Percentiles rank a stretch among this genome's conserved stretches.
Conservation (phyloP, 257 asterid species). For the Forsythia viridissima region DNA sequence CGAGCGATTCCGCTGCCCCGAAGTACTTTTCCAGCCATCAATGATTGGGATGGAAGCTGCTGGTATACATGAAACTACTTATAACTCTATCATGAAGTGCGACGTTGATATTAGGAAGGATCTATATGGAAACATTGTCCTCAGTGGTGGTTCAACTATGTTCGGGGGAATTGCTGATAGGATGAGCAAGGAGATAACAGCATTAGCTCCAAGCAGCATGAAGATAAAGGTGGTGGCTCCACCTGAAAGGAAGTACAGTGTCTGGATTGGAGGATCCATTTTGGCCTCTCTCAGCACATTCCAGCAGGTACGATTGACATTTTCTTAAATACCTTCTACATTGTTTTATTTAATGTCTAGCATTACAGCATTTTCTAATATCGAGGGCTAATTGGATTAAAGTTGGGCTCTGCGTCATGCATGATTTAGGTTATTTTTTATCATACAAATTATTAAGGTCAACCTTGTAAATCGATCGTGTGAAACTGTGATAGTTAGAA, state of each 20-base stretch:
- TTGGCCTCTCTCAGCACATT: conserved; percentile 2
- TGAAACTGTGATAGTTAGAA: too few species aligned
- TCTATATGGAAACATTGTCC: background rate
- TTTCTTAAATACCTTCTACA: background rate
- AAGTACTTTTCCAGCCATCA: conserved; percentile 57
- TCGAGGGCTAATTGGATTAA: background rate
- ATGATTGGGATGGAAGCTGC: conserved; percentile 38
- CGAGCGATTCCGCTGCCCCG: conserved; percentile 56
- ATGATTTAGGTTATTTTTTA: too few species aligned
- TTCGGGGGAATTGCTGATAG: background rate
- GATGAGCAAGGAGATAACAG: background rate
- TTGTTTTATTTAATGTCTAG: background rate
- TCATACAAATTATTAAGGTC: too few species aligned
- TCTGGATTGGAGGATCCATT: background rate
- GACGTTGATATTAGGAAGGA: conserved; percentile 4
- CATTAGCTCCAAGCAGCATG: conserved; percentile 1
- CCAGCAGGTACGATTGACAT: conserved; percentile 25
- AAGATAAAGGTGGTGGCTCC: conserved; percentile 6
- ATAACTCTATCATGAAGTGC: conserved; percentile 1
- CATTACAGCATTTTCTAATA: background rate
- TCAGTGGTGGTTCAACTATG: background rate
- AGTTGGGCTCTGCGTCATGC: background rate
- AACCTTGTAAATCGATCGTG: too few species aligned
- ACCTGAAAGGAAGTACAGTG: conserved; percentile 1
- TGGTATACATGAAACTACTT: background rate